Evolutionary conservation across 2,329 filamentous ascomycete genomes (phyloP).

Genomic region (Amylocarpus encephaloides): DNA sequence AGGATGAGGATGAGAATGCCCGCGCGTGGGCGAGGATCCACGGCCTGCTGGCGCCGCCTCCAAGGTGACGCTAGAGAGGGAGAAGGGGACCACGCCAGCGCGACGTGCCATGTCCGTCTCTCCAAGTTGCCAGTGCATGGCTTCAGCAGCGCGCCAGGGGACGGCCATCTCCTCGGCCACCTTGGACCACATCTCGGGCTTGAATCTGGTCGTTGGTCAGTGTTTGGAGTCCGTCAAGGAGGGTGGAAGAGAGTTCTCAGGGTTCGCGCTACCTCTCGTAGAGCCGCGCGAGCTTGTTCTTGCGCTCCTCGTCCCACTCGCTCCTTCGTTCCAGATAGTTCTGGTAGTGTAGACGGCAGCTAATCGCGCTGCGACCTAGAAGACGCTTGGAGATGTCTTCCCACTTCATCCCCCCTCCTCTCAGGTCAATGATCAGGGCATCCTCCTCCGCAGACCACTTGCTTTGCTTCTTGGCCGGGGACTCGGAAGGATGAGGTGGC

Average conservation of each 20-base stretch:
- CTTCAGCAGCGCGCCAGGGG: slow-evolving; percentile 91
- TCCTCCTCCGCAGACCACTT: slow-evolving; percentile 97
- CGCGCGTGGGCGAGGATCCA: slow-evolving; percentile 38
- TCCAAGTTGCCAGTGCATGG: slow-evolving; percentile 97
- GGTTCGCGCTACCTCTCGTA: slow-evolving; percentile 74
- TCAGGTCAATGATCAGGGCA: slow-evolving; percentile 84
- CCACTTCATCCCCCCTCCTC: slow-evolving; percentile 94
- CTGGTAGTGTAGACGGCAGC: slow-evolving; percentile 90
- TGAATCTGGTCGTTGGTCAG: slow-evolving; percentile 59
- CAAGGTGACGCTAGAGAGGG: slow-evolving; percentile 52
- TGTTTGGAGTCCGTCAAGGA: slow-evolving; percentile 1
- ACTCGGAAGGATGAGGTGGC: slow-evolving; percentile 51
- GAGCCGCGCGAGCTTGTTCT: slow-evolving; percentile 89
- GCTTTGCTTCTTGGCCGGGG: slow-evolving; percentile 86
- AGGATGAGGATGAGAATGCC: slow-evolving; percentile 28
- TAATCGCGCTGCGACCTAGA: slow-evolving; percentile 86
- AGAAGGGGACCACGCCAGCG: slow-evolving; percentile 83
- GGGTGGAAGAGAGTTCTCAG: background rate
- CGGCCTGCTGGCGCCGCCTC: slow-evolving; percentile 36
- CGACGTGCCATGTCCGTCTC: slow-evolving; percentile 90
- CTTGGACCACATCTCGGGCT: slow-evolving; percentile 95
- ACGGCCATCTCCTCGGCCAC: slow-evolving; percentile 92
- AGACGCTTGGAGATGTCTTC: slow-evolving; percentile 92
- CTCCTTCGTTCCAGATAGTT: slow-evolving; percentile 92
- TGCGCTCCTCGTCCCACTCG: slow-evolving; percentile 96